Evolutionary conservation across 2,329 filamentous ascomycete genomes (phyloP), one percentile per base, ranked within the genome.

Genomic region (Fusarium pininemorale): DNA sequence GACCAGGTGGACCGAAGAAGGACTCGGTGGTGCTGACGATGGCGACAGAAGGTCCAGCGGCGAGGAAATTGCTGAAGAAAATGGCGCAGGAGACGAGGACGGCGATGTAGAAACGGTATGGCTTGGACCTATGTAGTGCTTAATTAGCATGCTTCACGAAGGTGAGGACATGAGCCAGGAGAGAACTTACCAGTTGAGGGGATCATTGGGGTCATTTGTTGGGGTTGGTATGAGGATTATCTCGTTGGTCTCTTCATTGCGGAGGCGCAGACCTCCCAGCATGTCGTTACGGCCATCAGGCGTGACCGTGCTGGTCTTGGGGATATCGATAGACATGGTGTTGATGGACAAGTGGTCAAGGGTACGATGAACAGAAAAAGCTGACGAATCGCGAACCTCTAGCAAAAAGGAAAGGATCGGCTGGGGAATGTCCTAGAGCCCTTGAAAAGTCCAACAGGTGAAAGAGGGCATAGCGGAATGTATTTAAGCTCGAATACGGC

Each of bases 21-120:
- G 84, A 82, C 13, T 83, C 71, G 7, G 87, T 84, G 9, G 85
- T 87, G 6, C 82, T 74, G 16, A 86, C 79, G 45, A 90, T 85
- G 61, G 86, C 87, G 37, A 89, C 85, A 7, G 85, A 84, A 7
- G 88, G 87, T 0, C 85, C 88, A n/a, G 87, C 88, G 0, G 87
- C 87, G 9, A 90, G 79, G 71, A 89, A 89, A 78, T 89, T 90
- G 80, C 84, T 87, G 79, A 89, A 83, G 69, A 88, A 82, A 81
- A 90, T 89, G 59, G 87, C 87, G 7, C 86, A 69, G 75, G 86
- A 89, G 39, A 89, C 83, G 20, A 88, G 79, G 54, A 80, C 75
- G 14, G 87, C 86, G 42, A 86, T 85, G 76, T 87, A 89, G 69
- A 84, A 83, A 57, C 87, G 86, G 72, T 85, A 87, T 73, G 82